phyloP scores from a whole-genome alignment of 768 basidiomycete species.

The Galerina marginata region DNA sequence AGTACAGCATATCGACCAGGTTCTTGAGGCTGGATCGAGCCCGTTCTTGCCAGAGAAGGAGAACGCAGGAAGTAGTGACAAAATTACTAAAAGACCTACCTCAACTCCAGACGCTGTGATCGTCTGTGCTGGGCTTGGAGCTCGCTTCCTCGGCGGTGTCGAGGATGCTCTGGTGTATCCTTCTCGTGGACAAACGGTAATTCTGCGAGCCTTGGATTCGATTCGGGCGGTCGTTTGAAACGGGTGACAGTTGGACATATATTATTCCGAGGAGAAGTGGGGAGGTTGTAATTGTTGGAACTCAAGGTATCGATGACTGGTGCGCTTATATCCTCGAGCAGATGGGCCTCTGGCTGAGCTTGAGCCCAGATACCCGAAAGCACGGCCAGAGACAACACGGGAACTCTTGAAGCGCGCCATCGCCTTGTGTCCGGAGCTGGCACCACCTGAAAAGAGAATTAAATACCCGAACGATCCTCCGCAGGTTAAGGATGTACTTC shows the following conservation, averaged over 20 bases:
- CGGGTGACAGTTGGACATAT: slow-evolving; percentile 55
- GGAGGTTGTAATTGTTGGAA: slow-evolving; percentile 68
- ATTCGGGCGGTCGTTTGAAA: slow-evolving; percentile 52
- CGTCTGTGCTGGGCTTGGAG: slow-evolving; percentile 78
- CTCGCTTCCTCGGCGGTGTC: slow-evolving; percentile 77
- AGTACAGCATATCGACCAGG: slow-evolving; percentile 66
- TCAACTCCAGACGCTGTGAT: slow-evolving; percentile 56
- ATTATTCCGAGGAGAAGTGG: slow-evolving; percentile 67
- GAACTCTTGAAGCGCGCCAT: slow-evolving; percentile 62
- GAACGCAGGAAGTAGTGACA: neutral
- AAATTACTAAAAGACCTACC: neutral
- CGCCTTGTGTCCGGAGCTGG: slow-evolving; percentile 60
- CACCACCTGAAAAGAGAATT: slow-evolving; percentile 53
- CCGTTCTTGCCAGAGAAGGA: slow-evolving; percentile 23
- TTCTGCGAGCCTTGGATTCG: slow-evolving; percentile 73
- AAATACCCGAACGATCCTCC: slow-evolving; percentile 39
- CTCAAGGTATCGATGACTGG: slow-evolving; percentile 66
- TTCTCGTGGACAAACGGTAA: slow-evolving; percentile 83
- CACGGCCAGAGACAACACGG: slow-evolving; percentile 65
- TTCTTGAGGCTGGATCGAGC: slow-evolving; percentile 48
- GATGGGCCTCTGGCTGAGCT: neutral
- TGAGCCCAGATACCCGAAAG: slow-evolving; percentile 59
- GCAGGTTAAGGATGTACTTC: slow-evolving; percentile 50
- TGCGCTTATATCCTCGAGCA: slow-evolving; percentile 16
- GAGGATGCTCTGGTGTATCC: slow-evolving; percentile 80